These are phyloP conservation scores for Parasitella parasitica DNA, from an alignment of 371 early-diverging fungal genomes.

Conservation along the genomic window DNA sequence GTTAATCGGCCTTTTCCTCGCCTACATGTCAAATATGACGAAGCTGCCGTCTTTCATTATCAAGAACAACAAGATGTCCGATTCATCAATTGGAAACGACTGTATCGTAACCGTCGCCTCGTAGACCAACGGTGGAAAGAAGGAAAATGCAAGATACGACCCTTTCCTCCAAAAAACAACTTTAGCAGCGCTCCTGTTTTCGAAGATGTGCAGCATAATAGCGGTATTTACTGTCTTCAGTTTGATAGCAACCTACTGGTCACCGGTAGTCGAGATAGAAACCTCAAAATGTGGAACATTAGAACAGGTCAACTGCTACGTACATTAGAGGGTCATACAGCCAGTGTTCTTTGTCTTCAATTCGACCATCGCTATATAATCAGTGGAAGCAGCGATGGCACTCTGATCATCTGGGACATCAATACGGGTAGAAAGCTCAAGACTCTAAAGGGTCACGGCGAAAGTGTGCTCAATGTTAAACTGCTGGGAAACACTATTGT, in stretches of 20 bases:
- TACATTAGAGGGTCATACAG: constrained; percentile 73
- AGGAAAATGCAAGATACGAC: constrained; percentile 57
- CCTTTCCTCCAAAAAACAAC: constrained; percentile 44
- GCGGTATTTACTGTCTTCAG: constrained; percentile 92
- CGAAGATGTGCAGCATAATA: constrained; percentile 58
- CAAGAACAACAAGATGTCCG: constrained; percentile 36
- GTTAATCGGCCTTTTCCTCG: constrained; percentile 29
- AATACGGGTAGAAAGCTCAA: constrained; percentile 65
- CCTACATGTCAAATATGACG: constrained; percentile 31
- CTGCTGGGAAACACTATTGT: constrained; percentile 67
- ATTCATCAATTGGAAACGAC: constrained; percentile 65
- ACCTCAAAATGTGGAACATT: constrained; percentile 84
- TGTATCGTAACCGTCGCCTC: constrained; percentile 60
- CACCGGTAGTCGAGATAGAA: constrained; percentile 83
- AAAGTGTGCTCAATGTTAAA: constrained; percentile 71
- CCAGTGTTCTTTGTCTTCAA: constrained; percentile 84
- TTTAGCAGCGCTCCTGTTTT: neutral
- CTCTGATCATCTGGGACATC: constrained; percentile 77
- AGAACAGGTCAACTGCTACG: constrained; percentile 53
- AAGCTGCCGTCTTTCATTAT: constrained; percentile 37
- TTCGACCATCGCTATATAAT: constrained; percentile 74
- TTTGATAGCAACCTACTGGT: constrained; percentile 70
- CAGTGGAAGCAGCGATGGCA: constrained; percentile 82
- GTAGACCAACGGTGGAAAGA: constrained; percentile 70
- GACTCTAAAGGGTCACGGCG: constrained; percentile 60